phyloP scores from a whole-genome alignment of 352 stramenopile genomes.

The Globisporangium paroecandrum region DNA sequence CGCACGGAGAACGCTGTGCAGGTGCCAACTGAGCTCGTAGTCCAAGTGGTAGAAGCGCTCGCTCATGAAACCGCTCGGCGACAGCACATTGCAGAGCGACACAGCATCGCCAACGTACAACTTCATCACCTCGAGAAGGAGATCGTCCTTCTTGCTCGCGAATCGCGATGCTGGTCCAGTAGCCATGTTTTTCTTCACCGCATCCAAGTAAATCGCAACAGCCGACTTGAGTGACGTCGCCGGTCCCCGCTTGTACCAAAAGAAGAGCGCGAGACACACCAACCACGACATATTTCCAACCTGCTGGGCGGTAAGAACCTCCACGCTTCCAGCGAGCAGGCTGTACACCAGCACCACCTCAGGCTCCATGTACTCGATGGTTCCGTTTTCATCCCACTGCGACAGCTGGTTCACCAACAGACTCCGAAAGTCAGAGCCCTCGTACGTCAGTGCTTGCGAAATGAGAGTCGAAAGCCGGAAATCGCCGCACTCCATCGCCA shows the following conservation, averaged over 20 bases:
- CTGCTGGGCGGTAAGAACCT: conserved; percentile 54
- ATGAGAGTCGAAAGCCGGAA: conserved; percentile 69
- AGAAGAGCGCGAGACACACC: conserved; percentile 51
- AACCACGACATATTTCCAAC: conserved; percentile 50
- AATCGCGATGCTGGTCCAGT: conserved; percentile 33
- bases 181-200: conserved; percentile 41
- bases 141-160: conserved; percentile 42
- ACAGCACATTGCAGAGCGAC: conserved; percentile 58
- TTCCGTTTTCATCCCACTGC: conserved; percentile 49
- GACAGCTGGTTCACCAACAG: conserved; percentile 55
- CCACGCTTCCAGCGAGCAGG: conserved; percentile 54
- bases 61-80: conserved; percentile 49
- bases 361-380: conserved; percentile 57
- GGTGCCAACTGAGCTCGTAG: conserved; percentile 78
- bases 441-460: conserved; percentile 47
- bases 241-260: conserved; percentile 67
- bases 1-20: conserved; percentile 66
- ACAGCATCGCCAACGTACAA: conserved; percentile 50
- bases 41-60: conserved; percentile 39
- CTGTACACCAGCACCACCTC: conserved; percentile 64
- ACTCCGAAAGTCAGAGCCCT: conserved; percentile 44
- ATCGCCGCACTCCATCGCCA: conserved; percentile 56
- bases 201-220: conserved; percentile 36
- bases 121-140: conserved; percentile 72
- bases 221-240: conserved; percentile 44